Evolutionary conservation across 805 yeast species (phyloP).

Genomic region (Wickerhamomyces hampshirensis): DNA sequence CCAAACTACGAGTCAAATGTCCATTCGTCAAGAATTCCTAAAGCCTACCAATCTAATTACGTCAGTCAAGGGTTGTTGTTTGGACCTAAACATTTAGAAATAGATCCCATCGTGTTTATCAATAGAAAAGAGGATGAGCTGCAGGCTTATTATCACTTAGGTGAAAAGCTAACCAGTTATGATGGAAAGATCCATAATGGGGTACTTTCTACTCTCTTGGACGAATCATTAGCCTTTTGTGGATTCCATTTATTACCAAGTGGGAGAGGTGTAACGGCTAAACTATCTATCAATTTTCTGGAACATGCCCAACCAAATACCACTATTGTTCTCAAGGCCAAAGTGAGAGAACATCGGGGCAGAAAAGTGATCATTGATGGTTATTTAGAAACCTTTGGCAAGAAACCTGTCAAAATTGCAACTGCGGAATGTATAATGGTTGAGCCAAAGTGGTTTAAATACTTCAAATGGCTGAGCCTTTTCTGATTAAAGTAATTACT

Average conservation of each 20-base stretch:
- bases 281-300: slow-evolving; percentile 55
- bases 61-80: slow-evolving; percentile 69
- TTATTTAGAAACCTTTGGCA: slow-evolving; percentile 45
- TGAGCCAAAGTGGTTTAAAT: slow-evolving; percentile 86
- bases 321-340: slow-evolving; percentile 62
- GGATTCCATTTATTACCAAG: slow-evolving; percentile 82
- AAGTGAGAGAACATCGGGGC: slow-evolving; percentile 63
- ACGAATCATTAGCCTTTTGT: slow-evolving; percentile 79
- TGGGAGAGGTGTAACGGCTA: slow-evolving; percentile 86
- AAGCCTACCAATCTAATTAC: slow-evolving; percentile 54
- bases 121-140: slow-evolving; percentile 48
- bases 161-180: slow-evolving; percentile 57
- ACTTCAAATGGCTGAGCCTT: slow-evolving; percentile 49
- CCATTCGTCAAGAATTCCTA: slow-evolving; percentile 47
- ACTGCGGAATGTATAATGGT: slow-evolving; percentile 67
- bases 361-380: slow-evolving; percentile 82
- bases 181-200: slow-evolving; percentile 82
- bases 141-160: slow-evolving; percentile 67
- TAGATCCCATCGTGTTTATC: slow-evolving; percentile 69
- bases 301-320: slow-evolving; percentile 48
- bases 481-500: slow-evolving; percentile 19
- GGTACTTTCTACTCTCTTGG: slow-evolving; percentile 69
- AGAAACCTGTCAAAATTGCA: slow-evolving; percentile 42
- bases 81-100: slow-evolving; percentile 62
- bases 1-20: slow-evolving; percentile 23